These are phyloP conservation scores for Camelina sativa DNA, from an alignment of 345 rosid genomes.

Conservation along the genomic window DNA sequence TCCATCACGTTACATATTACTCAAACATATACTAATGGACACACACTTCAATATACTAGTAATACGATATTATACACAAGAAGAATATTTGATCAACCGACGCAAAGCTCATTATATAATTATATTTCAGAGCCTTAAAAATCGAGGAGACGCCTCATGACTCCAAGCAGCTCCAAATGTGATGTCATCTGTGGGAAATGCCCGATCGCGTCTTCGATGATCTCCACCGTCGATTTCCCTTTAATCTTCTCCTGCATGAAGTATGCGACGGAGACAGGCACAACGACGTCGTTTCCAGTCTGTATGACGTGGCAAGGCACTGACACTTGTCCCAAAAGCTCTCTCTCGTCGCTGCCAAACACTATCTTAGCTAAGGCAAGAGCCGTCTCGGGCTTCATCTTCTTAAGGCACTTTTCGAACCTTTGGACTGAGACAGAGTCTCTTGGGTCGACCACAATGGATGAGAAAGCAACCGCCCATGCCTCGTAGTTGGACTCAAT, in stretches of 20 bases:
- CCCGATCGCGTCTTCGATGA: constrained; percentile 52
- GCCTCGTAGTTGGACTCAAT: constrained; percentile 55
- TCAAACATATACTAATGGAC: constrained; percentile 19
- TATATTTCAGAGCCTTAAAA: constrained; percentile 28
- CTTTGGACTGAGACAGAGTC: constrained; percentile 51
- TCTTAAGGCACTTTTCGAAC: constrained; percentile 43
- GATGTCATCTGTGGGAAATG: constrained; percentile 85
- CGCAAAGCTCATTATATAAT: constrained; percentile 2
- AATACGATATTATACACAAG: constrained; percentile 15
- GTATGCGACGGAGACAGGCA: constrained; percentile 60
- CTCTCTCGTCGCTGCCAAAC: constrained; percentile 64
- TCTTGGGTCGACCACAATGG: constrained; percentile 48
- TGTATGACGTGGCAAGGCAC: constrained; percentile 68
- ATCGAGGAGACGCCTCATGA: constrained; percentile 53
- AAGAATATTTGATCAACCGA: background rate
- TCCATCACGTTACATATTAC: constrained; percentile 13
- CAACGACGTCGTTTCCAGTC: constrained; percentile 53
- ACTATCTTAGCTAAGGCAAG: constrained; percentile 64
- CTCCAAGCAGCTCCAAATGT: constrained; percentile 52
- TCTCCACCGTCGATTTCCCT: constrained; percentile 62
- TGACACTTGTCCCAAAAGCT: constrained; percentile 50
- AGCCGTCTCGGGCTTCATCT: constrained; percentile 66
- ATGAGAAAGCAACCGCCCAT: constrained; percentile 57
- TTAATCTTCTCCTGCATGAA: constrained; percentile 68
- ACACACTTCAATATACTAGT: background rate